These are phyloP conservation scores for Aspergillus transmontanensis DNA, from an alignment of 2,329 filamentous ascomycete species.

Conservation along the genomic window DNA sequence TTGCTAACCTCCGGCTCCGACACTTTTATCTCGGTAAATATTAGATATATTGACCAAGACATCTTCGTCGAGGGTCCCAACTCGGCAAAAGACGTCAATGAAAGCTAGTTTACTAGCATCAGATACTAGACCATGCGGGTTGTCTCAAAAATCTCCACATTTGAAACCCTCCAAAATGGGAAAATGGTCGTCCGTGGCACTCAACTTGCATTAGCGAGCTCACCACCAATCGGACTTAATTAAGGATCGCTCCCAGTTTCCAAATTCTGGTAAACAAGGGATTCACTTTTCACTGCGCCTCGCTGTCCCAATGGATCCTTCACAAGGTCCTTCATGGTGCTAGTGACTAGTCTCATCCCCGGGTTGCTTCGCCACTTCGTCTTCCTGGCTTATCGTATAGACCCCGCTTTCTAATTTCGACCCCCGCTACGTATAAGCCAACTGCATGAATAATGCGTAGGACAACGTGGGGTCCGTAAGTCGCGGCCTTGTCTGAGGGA, in stretches of 20 bases:
- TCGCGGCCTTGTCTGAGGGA: no score
- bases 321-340: neutral
- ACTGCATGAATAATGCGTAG: neutral
- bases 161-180: neutral
- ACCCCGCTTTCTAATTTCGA: neutral
- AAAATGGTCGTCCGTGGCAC: neutral
- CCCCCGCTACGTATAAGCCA: neutral
- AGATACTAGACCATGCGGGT: neutral
- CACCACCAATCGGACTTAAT: neutral
- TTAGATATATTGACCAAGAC: neutral
- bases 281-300: neutral
- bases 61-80: neutral
- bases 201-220: neutral
- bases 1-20: neutral
- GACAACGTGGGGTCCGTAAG: neutral
- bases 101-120: neutral
- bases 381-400: neutral
- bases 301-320: neutral
- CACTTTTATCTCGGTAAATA: neutral
- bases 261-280: neutral
- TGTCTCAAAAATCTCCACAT: neutral
- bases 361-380: neutral
- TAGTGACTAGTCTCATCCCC: neutral
- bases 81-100: neutral
- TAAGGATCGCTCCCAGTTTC: neutral